Evolutionary conservation across 139 green algal genomes (phyloP).

Genomic region (Chlamydomonas asymmetrica): DNA sequence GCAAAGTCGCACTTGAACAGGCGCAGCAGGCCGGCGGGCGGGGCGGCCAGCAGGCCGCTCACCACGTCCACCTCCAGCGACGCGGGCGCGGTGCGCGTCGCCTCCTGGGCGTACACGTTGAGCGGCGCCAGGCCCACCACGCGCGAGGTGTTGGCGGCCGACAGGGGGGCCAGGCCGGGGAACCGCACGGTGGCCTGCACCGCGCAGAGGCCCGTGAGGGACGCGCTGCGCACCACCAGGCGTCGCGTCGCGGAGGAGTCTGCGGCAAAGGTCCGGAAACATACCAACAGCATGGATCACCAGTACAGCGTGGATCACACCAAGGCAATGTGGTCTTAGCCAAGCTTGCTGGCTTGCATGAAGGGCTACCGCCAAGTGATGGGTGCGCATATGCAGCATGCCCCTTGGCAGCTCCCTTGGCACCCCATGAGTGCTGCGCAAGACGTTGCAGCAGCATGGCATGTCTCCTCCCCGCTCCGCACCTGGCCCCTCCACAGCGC

Average conservation of each 20-base stretch:
- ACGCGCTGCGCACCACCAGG: not conserved
- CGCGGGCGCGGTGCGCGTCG: not conserved
- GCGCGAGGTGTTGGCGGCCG: conserved; percentile 2
- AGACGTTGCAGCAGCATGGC: no score
- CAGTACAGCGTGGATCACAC: no score
- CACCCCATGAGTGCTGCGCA: no score
- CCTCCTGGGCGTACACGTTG: conserved; percentile 9
- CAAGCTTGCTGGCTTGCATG: no score
- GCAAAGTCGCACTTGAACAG: conserved; percentile 34
- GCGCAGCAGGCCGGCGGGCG: not conserved
- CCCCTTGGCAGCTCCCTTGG: no score
- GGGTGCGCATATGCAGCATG: no score
- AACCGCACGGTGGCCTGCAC: conserved; percentile 35
- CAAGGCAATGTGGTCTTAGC: no score
- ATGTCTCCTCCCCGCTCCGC: not conserved
- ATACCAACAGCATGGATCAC: no score
- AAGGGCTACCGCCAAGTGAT: no score
- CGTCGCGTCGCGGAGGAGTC: no score
- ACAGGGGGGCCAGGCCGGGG: conserved; percentile 7
- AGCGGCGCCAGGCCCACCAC: conserved; percentile 30
- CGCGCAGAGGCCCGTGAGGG: conserved; percentile 3
- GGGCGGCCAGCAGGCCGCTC: not conserved
- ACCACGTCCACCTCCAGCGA: not conserved
- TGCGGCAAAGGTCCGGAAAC: no score
- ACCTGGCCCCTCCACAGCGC: conserved; percentile 10